Evolutionary conservation across 345 rosid species (phyloP), one percentile per base, ranked within the genome.

Genomic region (Heritiera fomes): DNA sequence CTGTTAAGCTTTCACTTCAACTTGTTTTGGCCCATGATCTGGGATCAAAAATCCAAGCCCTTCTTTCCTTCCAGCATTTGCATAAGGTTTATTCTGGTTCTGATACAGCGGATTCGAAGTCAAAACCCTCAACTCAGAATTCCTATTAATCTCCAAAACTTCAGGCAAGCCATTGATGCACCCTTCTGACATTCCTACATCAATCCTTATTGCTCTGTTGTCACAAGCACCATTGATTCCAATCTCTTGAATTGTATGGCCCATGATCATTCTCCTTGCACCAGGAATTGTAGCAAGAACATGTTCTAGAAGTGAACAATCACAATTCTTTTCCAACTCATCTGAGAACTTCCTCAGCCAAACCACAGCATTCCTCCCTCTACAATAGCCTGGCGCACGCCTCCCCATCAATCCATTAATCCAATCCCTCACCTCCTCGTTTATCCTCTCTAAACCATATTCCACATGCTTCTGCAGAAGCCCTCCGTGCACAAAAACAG

Each of bases 221-320:
- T 84, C 83, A 77, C 99, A 95, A 46, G 76, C 92, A 64, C 84
- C 88, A 38, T 89, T 91, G 59, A 93, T 95, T 71, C 98, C 97
- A 14, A 55, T 68, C 28, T 82, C 84, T 86, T 95, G 99, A 75
- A 95, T 92, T 0, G 99, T 93, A 38, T 95, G 99, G 34, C 98
- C 99, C 99, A 94, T 92, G 40, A 94, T 90, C 98, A 95, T 92
- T 81, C 98, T 87, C 88, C 87, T 94, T 28, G 75, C 94, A 23
- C 97, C 95, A 0, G 98, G 97, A 65, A 93, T 86, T 0, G 94
- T 92, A 3, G 99, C 90, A 60, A 95, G 92, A 50, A 89, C 94
- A 69, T 89, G 93, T 41, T 95, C 97, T 23, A 92, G 90, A 14
- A 90, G 90, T 5, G 90, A 73, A 82, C 98, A 95, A 85, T 94